Evolutionary conservation across 192 early-diverging fungal species (phyloP).

Genomic region (Coemansia sp.): DNA sequence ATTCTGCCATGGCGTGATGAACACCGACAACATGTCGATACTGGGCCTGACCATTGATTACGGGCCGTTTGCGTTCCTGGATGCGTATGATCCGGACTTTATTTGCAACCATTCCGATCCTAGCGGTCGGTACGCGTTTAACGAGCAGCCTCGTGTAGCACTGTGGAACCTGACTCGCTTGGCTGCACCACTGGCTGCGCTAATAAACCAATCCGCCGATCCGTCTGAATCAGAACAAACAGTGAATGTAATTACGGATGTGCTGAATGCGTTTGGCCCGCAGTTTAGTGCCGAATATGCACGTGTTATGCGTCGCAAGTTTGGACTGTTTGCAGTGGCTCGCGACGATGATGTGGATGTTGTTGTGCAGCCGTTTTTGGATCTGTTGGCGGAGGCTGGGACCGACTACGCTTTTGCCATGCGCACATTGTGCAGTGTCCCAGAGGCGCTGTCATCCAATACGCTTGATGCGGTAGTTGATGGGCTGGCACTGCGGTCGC

Average conservation of each 20-base stretch:
- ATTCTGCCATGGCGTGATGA: constrained; percentile 87
- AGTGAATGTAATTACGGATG: constrained; percentile 37
- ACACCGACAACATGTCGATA: constrained; percentile 90
- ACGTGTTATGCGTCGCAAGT: constrained; percentile 63
- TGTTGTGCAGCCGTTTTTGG: constrained; percentile 66
- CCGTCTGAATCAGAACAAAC: constrained; percentile 2
- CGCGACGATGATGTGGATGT: constrained; percentile 58
- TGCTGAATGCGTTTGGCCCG: constrained; percentile 57
- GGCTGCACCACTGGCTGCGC: constrained; percentile 62
- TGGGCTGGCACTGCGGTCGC: constrained; percentile 17
- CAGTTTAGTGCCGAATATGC: constrained; percentile 54
- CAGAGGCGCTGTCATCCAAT: constrained; percentile 21
- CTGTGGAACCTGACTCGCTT: constrained; percentile 79
- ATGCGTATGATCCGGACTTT: constrained; percentile 76
- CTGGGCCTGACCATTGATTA: constrained; percentile 84
- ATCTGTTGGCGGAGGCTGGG: constrained; percentile 61
- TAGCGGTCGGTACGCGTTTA: constrained; percentile 72
- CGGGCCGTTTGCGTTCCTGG: constrained; percentile 84
- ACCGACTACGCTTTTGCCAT: constrained; percentile 79
- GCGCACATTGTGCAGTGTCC: constrained; percentile 62
- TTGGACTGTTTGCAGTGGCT: constrained; percentile 44
- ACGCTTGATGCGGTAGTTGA: constrained; percentile 13
- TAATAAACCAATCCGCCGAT: constrained; percentile 53
- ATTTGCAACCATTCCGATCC: constrained; percentile 81
- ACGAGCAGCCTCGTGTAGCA: constrained; percentile 75